Evolutionary conservation across 2,329 filamentous ascomycete species (phyloP).

Genomic region (Hysterium pulicare): DNA sequence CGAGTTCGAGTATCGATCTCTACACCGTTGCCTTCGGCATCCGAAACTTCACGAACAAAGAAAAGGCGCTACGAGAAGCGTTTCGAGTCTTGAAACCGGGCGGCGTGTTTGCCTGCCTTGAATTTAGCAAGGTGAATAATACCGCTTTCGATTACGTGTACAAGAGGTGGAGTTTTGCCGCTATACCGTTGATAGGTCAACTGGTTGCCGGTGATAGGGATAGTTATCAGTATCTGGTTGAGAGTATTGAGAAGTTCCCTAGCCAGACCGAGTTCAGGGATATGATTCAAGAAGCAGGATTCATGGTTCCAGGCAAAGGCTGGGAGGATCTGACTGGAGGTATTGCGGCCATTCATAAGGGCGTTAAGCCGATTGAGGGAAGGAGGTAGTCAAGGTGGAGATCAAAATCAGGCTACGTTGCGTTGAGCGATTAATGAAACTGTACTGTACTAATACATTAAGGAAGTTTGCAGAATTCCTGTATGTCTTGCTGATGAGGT

Average conservation of each 20-base stretch:
- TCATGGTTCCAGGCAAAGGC: conserved; percentile 66
- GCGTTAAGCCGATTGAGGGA: conserved; percentile 68
- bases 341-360: conserved; percentile 94
- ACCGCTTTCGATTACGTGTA: conserved; percentile 79
- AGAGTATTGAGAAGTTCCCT: conserved; percentile 94
- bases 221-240: conserved; percentile 97
- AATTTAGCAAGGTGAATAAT: conserved; percentile 85
- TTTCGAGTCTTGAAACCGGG: conserved; percentile 88
- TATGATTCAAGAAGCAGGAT: conserved; percentile 83
- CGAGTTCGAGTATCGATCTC: conserved; percentile 74
- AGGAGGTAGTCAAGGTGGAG: background rate
- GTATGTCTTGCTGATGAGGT: no score
- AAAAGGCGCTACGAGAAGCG: conserved; percentile 76
- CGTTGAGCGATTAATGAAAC: no score
- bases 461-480: no score
- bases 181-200: conserved; percentile 93
- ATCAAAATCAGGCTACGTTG: no score
- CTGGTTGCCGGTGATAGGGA: conserved; percentile 89
- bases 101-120: conserved; percentile 92
- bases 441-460: no score
- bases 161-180: conserved; percentile 92
- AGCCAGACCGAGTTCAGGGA: conserved; percentile 77
- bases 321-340: conserved; percentile 91
- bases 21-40: conserved; percentile 99
- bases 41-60: conserved; percentile 92